phyloP scores from a whole-genome alignment of 2,329 filamentous ascomycete species.

The Alternaria novae-zelandiae region DNA sequence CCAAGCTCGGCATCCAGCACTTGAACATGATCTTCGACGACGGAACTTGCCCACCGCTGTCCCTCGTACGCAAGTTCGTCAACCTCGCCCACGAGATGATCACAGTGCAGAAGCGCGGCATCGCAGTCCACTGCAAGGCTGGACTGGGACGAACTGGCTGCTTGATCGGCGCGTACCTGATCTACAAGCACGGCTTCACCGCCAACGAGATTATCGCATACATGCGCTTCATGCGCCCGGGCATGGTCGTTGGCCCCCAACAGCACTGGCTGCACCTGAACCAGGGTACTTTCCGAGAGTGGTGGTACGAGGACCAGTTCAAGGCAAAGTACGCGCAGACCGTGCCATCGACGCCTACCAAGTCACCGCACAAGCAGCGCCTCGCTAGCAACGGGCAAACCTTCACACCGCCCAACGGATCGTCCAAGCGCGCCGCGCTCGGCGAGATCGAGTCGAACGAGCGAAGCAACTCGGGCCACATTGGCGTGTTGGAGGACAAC shows the following conservation, averaged over 20 bases:
- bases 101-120: slow-evolving; percentile 85
- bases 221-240: slow-evolving; percentile 98
- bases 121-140: slow-evolving; percentile 98
- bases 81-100: slow-evolving; percentile 95
- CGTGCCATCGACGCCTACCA: slow-evolving; percentile 64
- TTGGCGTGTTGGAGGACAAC: slow-evolving; percentile 82
- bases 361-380: slow-evolving; percentile 55
- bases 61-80: slow-evolving; percentile 92
- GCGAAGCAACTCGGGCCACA: slow-evolving; percentile 53
- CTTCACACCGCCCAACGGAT: slow-evolving; percentile 84
- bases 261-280: slow-evolving; percentile 99
- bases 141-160: slow-evolving; percentile 94
- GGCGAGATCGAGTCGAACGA: slow-evolving; percentile 91
- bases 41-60: slow-evolving; percentile 89
- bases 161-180: slow-evolving; percentile 94
- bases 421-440: slow-evolving; percentile 80
- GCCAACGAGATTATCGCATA: slow-evolving; percentile 97
- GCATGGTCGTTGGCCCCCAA: slow-evolving; percentile 98
- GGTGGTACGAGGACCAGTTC: slow-evolving; percentile 83
- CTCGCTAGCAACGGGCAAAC: slow-evolving; percentile 70
- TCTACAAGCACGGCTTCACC: slow-evolving; percentile 96
- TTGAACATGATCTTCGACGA: slow-evolving; percentile 99
- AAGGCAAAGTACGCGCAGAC: slow-evolving; percentile 79
- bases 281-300: slow-evolving; percentile 96
- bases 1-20: slow-evolving; percentile 91